Evolutionary conservation across 371 early-diverging fungal genomes (phyloP).

Genomic region (Mortierella sp.): DNA sequence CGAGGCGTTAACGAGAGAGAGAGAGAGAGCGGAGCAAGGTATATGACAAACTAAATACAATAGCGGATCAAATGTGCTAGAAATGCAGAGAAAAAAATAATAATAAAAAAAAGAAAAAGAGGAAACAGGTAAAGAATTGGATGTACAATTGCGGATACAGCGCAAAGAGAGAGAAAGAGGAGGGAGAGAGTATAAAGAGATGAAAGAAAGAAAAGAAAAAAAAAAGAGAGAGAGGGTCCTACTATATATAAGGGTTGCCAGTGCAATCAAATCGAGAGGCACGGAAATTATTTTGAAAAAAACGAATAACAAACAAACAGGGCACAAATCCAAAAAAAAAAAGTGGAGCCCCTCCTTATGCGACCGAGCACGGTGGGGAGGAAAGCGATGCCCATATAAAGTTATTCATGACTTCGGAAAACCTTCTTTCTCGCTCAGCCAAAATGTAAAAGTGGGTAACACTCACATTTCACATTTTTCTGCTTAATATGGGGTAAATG

Average conservation of each 20-base stretch:
- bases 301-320: no score
- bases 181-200: slow-evolving; percentile 9
- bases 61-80: background rate
- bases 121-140: no score
- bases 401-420: background rate
- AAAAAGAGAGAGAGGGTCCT: background rate
- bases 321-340: slow-evolving; percentile 7
- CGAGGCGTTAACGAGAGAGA: background rate
- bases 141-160: background rate
- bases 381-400: background rate
- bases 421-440: slow-evolving; percentile 2
- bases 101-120: no score
- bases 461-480: no score
- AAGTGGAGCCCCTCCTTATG: slow-evolving; percentile 21
- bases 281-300: slow-evolving; percentile 4
- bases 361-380: slow-evolving; percentile 10
- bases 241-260: background rate
- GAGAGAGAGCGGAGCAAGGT: background rate
- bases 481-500: background rate
- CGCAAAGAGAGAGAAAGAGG: background rate
- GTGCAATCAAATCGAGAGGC: background rate
- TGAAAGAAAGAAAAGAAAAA: slow-evolving; percentile 6
- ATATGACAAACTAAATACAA: slow-evolving; percentile 23
- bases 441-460: background rate
- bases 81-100: no score